Evolutionary conservation across 352 stramenopile genomes (phyloP), one percentile per base, ranked within the genome.

Genomic region (Phytopythium litorale): DNA sequence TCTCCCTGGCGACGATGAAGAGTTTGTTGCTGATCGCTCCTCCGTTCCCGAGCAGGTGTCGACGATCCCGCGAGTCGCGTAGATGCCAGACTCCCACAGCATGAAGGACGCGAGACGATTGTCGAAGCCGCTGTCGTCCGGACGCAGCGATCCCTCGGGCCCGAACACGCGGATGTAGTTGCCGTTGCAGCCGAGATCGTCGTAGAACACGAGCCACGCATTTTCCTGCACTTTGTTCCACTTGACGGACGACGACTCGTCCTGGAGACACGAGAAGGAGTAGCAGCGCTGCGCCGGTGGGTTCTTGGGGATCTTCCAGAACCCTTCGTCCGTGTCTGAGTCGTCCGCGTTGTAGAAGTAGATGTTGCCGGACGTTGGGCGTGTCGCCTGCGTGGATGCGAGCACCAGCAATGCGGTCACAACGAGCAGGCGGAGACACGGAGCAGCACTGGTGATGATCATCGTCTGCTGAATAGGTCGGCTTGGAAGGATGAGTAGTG

Each of bases 21-120:
- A 18, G 2, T 25, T 8, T 0, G 45, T n/a, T 18, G 19, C 7
- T 8, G 45, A 12, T 21, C 49, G n/a, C 49, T 55, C 25, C 49
- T 55, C 23, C 35, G 35, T 40, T 9, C 35, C 35, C 1, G 23
- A 5, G 43, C 65, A 72, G 21, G 58, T 28, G n/a, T 60, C 56
- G 4, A 48, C 25, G 19, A 65, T 42, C 0, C 61, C 62, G 32
- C 42, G 28, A 1, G 61, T 72, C n/a, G 61, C 55, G 32, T 68
- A 72, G 25, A 62, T 58, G 30, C 57, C 65, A 7, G 62, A 68
- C 40, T 72, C 56, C 57, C 50, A 68, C 28, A 72, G 28, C 52
- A 72, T 72, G n/a, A 68, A 63, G 37, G 56, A 62, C 32, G 45
- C 61, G 6, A 72, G 40, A 13, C 45, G 45, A 12, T 52, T 52